Evolutionary conservation across 345 rosid species (phyloP).

Genomic region (Schrenkiella parvula): DNA sequence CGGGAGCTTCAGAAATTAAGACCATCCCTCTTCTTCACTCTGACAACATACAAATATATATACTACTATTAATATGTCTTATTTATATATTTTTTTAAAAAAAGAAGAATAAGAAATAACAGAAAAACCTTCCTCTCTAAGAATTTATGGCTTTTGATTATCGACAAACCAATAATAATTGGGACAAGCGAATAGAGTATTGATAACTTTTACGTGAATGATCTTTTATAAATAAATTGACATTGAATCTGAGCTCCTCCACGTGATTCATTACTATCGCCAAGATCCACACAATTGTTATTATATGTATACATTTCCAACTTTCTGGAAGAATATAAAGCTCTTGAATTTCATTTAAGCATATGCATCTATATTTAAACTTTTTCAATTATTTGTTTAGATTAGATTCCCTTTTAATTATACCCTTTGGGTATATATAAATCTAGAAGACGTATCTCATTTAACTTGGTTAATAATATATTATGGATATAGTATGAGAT

Average conservation of each 20-base stretch:
- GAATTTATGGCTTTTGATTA: neutral
- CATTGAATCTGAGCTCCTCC: neutral
- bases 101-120: neutral
- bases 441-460: slow-evolving; percentile 9
- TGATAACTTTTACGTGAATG: neutral
- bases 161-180: slow-evolving; percentile 10
- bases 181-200: neutral
- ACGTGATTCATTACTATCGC: slow-evolving; percentile 22
- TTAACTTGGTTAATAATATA: slow-evolving; percentile 17
- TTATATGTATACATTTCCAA: neutral
- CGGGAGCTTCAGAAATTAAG: slow-evolving; percentile 4
- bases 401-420: slow-evolving; percentile 5
- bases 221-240: neutral
- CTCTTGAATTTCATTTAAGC: neutral
- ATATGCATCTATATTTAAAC: neutral
- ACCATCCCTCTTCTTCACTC: slow-evolving; percentile 15
- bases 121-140: slow-evolving; percentile 12
- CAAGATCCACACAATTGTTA: neutral
- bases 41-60: slow-evolving; percentile 23
- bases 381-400: neutral
- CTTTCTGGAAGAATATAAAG: neutral
- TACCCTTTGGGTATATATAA: neutral
- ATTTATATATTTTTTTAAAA: neutral
- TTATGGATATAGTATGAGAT: neutral
- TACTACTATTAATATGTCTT: too few relatives aligned